Conservation (phyloP, 1,139 yeast genomes). For the Candida sp. region DNA sequence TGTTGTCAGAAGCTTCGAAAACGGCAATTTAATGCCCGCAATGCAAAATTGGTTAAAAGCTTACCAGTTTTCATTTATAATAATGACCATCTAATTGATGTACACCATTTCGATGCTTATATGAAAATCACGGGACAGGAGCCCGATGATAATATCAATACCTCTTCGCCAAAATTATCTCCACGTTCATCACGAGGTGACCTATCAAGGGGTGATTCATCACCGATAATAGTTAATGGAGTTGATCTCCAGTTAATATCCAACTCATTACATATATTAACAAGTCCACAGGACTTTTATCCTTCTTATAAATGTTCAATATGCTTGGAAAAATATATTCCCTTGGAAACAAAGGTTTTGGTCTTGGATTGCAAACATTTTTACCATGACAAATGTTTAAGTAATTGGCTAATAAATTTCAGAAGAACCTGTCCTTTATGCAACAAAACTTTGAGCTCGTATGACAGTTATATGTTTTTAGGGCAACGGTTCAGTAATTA, state of each 20-base stretch:
- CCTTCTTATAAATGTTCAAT: slow-evolving; percentile 44
- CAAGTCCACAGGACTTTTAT: slow-evolving; percentile 34
- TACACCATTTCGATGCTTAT: slow-evolving; percentile 24
- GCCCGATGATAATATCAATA: slow-evolving; percentile 6
- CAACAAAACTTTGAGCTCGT: slow-evolving; percentile 21
- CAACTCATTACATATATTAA: slow-evolving; percentile 19
- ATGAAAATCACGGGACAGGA: slow-evolving; percentile 21
- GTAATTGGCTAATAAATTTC: slow-evolving; percentile 46
- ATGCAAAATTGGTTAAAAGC: slow-evolving; percentile 32
- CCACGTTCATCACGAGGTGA: slow-evolving; percentile 14
- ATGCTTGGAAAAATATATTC: slow-evolving; percentile 40
- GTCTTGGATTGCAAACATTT: slow-evolving; percentile 44
- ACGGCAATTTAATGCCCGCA: slow-evolving; percentile 24
- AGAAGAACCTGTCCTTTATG: slow-evolving; percentile 45
- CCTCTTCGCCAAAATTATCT: slow-evolving; percentile 11
- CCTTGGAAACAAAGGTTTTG: slow-evolving; percentile 35
- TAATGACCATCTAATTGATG: slow-evolving; percentile 30
- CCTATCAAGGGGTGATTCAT: slow-evolving; percentile 11
- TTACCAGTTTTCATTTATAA: slow-evolving; percentile 41
- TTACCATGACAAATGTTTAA: slow-evolving; percentile 41
- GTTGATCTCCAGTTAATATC: slow-evolving; percentile 22
- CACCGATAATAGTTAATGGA: slow-evolving; percentile 29
- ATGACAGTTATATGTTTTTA: background rate
- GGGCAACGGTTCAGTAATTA: slow-evolving; percentile 7
- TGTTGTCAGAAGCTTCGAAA: slow-evolving; percentile 27